Base-by-base conservation (phyloP, 495 filamentous ascomycete species). In the Penicillium taxi region DNA sequence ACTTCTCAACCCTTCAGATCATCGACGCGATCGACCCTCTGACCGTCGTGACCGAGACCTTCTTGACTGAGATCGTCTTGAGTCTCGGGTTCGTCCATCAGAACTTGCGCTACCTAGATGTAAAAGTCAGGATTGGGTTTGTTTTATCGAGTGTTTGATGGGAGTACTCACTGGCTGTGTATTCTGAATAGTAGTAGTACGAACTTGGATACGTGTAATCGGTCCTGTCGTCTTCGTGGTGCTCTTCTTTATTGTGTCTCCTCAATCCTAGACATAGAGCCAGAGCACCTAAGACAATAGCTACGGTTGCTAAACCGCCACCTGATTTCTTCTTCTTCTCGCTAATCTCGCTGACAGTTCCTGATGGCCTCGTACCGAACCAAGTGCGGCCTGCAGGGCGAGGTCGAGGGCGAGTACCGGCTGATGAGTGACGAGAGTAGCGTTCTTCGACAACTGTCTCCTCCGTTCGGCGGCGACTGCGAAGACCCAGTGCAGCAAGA, bases 231-330 rank as follows among this genome's bases (percentile, higher is more conserved):
- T 56, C 53, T 11, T 71, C 64, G 4, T 63, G 50, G 4, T 63
- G 50, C 15, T 62, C 73, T 32, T 73, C 64, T 34, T 82, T 73
- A 39, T 57, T 61, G 48, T 59, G 67, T 47, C 81, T 74, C 67
- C 75, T 83, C 56, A 94, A 47, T n/a, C 86, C 88, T 32, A 95
- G 66, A 25, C 84, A 67, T 17, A 88, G 60, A 35, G 80, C 80
- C 44, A 87, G 53, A 15, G 74, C 80, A 31, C 75, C 75, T 24
- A 87, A 61, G 2, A 79, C 67, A 8, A 80, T 81, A 4, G 63
- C 73, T 19, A 77, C 54, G 11, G 60, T 70, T 9, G 73, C 78
- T 30, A 75, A 50, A 25, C 71, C 74, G 11, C 82, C 62, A 50
- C 77, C 64, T 20, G 70, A 72, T 23, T 77, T 73, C 42, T 74